Evolutionary conservation across 306 rosid genomes (phyloP), one percentile per base, ranked within the genome.

Genomic region (Dryas alaskensis): DNA sequence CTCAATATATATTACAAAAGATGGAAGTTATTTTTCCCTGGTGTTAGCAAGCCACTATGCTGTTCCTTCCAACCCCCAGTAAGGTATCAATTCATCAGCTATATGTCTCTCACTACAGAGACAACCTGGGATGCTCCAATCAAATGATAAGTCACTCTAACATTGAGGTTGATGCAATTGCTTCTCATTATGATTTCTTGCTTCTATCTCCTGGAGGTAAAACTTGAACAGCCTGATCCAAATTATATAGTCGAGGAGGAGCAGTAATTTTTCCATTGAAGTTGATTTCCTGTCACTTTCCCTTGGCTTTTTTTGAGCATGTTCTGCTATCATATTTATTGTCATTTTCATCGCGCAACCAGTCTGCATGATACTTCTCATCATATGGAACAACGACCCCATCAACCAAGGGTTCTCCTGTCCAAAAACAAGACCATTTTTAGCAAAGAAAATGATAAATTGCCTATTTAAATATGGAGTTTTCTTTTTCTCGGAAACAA

Each of bases 311-410:
- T 2, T 31, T 31, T 31, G 37, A 31, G 37, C 37, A 1, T 31
- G 37, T 31, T 31, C 37, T 31, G 37, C 37, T 31, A 31, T 31
- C 37, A 1, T 31, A 31, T 31, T 31, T 31, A 31, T 31, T 14
- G 17, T 51, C 8, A 5, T 60, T 31, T 60, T 60, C 65, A 0
- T 60, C 44, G 16, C 6, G 6, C 48, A 39, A 2, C 67, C 46
- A 61, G 22, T 66, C 57, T 6, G 71, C 71, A 4, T 60, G 47
- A 61, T 39, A 61, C 11, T 60, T 73, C 22, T 60, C 46, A 73
- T 61, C 60, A 60, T 73, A 49, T 10, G 50, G 50, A 37, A 37
- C 44, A 57, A 27, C 60, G 4, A 3, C 44, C 4, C 76, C 69
- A 47, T 22, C 69, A 12, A 60, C 19, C 12, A 72, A 4, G 4